These are phyloP conservation scores for Raddia distichophylla DNA, from an alignment of 176 grass and related monocot genomes.

Conservation along the genomic window DNA sequence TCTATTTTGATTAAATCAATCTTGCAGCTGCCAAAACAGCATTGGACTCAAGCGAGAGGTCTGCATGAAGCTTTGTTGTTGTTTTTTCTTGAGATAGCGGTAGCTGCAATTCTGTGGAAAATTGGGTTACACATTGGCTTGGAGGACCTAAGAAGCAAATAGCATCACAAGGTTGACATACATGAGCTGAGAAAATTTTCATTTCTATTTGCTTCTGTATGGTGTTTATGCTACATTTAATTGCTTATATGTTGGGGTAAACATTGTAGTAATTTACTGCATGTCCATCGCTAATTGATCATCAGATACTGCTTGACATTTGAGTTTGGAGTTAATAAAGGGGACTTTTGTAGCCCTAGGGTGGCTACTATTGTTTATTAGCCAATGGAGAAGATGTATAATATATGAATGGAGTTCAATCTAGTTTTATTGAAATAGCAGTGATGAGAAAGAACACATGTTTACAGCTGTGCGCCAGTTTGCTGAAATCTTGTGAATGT, in stretches of 20 bases:
- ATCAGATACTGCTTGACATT: background rate
- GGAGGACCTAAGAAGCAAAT: background rate
- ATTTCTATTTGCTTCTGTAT: background rate
- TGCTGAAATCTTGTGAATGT: no score
- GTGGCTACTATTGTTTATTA: background rate
- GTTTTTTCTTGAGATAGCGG: background rate
- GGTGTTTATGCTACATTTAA: no score
- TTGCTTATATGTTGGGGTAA: background rate
- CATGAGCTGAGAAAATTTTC: conserved; percentile 5
- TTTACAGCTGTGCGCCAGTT: background rate
- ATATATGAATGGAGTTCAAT: background rate
- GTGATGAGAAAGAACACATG: background rate
- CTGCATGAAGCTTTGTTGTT: background rate
- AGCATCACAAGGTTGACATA: background rate
- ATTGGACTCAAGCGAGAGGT: background rate
- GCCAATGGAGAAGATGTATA: background rate
- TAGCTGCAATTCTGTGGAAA: background rate
- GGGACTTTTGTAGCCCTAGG: background rate
- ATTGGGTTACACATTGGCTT: background rate
- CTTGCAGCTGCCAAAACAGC: conserved; percentile 21
- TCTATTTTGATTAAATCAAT: background rate
- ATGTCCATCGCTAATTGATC: background rate
- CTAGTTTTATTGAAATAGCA: background rate
- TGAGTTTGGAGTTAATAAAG: conserved; percentile 13
- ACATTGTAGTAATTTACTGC: background rate